These are phyloP conservation scores for Suillus spraguei DNA, from an alignment of 768 basidiomycete species.

Conservation along the genomic window DNA sequence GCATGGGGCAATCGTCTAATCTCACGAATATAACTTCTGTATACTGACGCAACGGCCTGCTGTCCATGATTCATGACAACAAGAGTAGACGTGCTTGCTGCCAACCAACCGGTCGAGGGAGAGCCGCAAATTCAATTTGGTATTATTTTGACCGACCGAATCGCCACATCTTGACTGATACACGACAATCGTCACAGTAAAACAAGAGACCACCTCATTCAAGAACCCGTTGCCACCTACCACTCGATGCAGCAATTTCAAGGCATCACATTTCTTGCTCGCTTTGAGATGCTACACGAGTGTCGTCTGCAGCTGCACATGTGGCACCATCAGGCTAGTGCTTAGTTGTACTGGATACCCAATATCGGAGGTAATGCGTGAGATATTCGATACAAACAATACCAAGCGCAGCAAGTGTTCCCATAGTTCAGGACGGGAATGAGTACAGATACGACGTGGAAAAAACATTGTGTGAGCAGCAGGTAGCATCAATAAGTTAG, in stretches of 20 bases:
- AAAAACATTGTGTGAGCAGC: background rate
- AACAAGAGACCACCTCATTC: no score
- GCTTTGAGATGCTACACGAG: no score
- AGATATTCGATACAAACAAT: background rate
- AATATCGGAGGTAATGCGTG: background rate
- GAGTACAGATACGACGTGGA: background rate
- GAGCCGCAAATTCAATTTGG: background rate
- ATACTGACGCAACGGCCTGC: conserved; percentile 32
- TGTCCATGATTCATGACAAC: conserved; percentile 8
- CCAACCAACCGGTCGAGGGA: background rate
- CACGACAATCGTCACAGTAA: no score
- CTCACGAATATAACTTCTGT: conserved; percentile 44
- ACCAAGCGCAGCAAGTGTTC: background rate
- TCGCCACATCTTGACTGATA: no score
- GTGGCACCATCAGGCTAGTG: no score
- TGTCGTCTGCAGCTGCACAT: no score
- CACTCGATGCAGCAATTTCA: no score
- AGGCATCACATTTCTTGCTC: no score
- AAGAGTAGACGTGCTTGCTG: background rate
- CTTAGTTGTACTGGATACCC: background rate
- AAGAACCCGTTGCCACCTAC: no score
- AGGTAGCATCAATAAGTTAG: conserved; percentile 38
- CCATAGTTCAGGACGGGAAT: background rate
- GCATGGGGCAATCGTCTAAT: conserved; percentile 44
- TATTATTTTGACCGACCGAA: background rate